Base-by-base conservation (phyloP, 495 filamentous ascomycete species). In the Clavariopsis aquatica region DNA sequence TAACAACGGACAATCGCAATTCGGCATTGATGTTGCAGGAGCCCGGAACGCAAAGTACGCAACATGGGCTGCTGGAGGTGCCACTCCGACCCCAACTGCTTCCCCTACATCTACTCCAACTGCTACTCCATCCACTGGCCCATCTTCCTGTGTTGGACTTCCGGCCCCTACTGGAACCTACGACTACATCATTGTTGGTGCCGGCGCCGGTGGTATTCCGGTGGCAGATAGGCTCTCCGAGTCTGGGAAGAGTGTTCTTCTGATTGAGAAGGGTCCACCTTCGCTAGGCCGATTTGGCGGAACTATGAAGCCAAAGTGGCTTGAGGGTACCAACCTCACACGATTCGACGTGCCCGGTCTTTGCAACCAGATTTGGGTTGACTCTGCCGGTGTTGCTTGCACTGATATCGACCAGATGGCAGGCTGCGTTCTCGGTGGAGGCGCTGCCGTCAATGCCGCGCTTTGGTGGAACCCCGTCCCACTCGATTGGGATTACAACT, bases 321-420 rank as follows among this genome's bases (percentile, higher is more conserved):
- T 90, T 20, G 74, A 80, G 43, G 85, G 85, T 41, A 85, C 85
- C 41, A 82, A 83, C 52, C 78, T 93, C 49, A 91, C 89, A 41
- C 81, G 87, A 29, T 90, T 91, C 68, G 89, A 93, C 71, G 83
- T 92, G n/a, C 89, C 89, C 4, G 89, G 89, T 59, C 81, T 92
- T 54, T 89, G 85, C 75, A 89, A 85, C 71, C 82, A 86, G 72
- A 87, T 88, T 64, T 90, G 83, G 83, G 78, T 78, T 41, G 82
- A 85, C 69, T 85, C 82, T 19, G 76, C 75, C 24, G 88, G 81
- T 58, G 84, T 87, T 75, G 80, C 84, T 52, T 91, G 89, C 75
- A 80, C 81, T 0, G 86, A 92, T 69, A 86, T 84, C 17, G 85
- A 83, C 56, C 85, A 87, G 67, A 89, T 88, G 83, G 87, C 87